A percentile compares a stretch with the other conserved stretches of the same genome.
Evolutionary conservation across 768 basidiomycete species (phyloP).

Genomic region (Pseudohyphozyma bogoriensis): DNA sequence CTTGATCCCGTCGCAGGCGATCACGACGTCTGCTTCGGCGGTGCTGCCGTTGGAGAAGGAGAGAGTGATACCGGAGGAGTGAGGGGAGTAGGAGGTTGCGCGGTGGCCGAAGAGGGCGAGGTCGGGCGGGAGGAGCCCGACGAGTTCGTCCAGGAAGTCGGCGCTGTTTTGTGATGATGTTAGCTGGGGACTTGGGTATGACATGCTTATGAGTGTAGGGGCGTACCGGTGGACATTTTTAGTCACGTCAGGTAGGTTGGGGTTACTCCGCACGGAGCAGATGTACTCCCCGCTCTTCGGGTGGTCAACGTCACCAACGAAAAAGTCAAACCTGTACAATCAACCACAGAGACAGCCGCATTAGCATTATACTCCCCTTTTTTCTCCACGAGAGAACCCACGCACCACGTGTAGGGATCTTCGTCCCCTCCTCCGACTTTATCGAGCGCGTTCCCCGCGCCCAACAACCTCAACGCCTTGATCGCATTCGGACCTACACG

Average conservation of each 20-base stretch:
- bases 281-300: background rate
- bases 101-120: background rate
- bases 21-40: conserved; percentile 1
- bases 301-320: background rate
- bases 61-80: background rate
- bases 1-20: conserved; percentile 3
- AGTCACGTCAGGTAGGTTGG: background rate
- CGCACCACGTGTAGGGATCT: background rate
- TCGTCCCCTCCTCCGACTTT: background rate
- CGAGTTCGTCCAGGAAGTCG: conserved; percentile 5
- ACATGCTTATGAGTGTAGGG: background rate
- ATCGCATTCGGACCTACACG: background rate
- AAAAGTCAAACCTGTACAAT: background rate
- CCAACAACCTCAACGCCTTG: background rate
- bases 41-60: background rate
- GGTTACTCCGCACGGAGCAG: background rate
- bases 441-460: background rate
- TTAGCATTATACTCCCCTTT: no score
- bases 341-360: background rate
- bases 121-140: background rate
- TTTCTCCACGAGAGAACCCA: background rate
- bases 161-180: background rate
- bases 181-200: background rate
- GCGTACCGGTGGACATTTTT: background rate
- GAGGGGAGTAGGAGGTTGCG: background rate